Base-by-base conservation (phyloP, 495 filamentous ascomycete genomes). In the Thozetella sp. region DNA sequence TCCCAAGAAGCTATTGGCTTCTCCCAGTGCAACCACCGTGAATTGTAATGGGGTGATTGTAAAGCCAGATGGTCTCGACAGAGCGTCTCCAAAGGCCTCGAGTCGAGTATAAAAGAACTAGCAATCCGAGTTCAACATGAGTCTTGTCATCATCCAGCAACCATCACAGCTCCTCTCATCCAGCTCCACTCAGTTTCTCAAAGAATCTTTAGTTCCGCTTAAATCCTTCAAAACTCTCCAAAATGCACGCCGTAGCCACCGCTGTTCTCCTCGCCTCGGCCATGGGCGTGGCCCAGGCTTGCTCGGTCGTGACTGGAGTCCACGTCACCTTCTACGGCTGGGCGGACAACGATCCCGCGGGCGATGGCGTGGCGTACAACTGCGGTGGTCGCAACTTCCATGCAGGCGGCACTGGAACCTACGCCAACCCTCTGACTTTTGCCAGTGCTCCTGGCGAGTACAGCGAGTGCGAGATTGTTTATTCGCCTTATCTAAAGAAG, bases 341-440 rank as follows among this genome's bases (percentile, higher is more conserved):
- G 26, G 76, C 76, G 6, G 80, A 83, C 65, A 80, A 82, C 55
- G 62, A 62, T 26, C 77, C 78, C 1, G 69, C 78, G 12, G 76
- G 77, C 2, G 57, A 62, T 2, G 74, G 37, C 19, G 78, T 69
- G 15, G 75, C 77, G 0, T 76, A 72, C 59, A 63, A 73, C 54
- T 72, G 72, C 52, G 70, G 69, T 23, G 75, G 73, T 10, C 68
- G 74, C 11, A 56, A 67, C 55, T 63, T 22, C 25, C 62, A 71
- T 22, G 69, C 68, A 4, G 66, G 70, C 23, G 76, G 78, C 12
- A 72, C 67, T 9, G 80, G 80, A 23, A 78, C 76, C 2, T 80
- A 71, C 58, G 58, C 58, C 34, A 71, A 83, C 60, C 79, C 79
- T 9, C 45, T 83, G 25, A 80, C 80, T 11, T 77, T 81, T 34